Base-by-base conservation (phyloP, 495 filamentous ascomycete genomes). In the Aspergillus bridgeri region DNA sequence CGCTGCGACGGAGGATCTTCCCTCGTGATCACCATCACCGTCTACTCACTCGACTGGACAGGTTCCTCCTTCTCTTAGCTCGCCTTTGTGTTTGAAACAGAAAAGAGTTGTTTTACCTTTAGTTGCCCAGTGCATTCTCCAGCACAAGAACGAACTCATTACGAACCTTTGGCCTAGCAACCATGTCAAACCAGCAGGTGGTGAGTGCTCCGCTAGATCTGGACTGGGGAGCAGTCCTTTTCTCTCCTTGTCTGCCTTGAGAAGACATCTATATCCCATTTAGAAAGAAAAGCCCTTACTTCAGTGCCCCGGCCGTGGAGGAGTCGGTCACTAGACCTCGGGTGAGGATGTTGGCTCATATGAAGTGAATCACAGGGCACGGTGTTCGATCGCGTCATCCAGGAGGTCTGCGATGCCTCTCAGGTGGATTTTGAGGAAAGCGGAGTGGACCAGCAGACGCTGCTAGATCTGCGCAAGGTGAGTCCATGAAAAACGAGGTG, bases 381-480 rank as follows among this genome's bases (percentile, higher is more conserved):
- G 58, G 86, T 97, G 60, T 99, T 96, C 78, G 79, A 87, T 69
- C 81, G 86, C 70, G 89, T 98, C 79, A 97, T 99, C 74, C 79
- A 89, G 57, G 92, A 94, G 71, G 92, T 98, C 58, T 86, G 96
- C 69, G 84, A 89, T 58, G 82, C 83, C 54, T 96, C 92, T 66
- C 83, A 90, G 71, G 87, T 93, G 65, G 92, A 96, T 71, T 98
- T 99, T 73, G 95, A 99, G 72, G 94, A 98, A 71, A 89, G 87
- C 65, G 95, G 95, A 61, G 89, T 98, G 58, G 90, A 94, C 57
- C 88, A 90, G 68, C 76, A 83, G 61, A 90, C 90, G 48, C 79
- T 99, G 63, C 80, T 89, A 59, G 90, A 96, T 68, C 78, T 99
- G 81, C 85, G 81, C 70, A 80, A 84, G 80, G 93, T 98, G 71